Conservation (phyloP, 139 green algal genomes). For the Mychonastes homosphaera region DNA sequence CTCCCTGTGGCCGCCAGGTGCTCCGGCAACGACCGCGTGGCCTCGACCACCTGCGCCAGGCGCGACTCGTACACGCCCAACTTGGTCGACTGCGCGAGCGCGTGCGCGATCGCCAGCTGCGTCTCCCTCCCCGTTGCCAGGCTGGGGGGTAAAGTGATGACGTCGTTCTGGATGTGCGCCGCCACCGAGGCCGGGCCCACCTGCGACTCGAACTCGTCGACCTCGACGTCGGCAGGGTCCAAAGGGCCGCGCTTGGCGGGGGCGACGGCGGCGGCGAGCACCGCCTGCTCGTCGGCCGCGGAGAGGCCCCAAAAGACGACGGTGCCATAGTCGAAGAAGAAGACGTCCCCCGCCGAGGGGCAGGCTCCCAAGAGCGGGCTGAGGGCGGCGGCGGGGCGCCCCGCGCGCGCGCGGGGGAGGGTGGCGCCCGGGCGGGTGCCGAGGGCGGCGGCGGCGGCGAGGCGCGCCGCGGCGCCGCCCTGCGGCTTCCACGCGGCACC, state of each 20-base stretch:
- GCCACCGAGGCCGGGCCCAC: too few relatives aligned
- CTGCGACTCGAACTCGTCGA: constrained; percentile 15
- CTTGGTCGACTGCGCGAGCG: constrained; percentile 47
- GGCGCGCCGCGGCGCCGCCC: too few relatives aligned
- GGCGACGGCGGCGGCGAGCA: constrained; percentile 16
- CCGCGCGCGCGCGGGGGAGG: too few relatives aligned
- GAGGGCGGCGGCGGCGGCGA: too few relatives aligned
- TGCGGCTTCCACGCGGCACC: too few relatives aligned
- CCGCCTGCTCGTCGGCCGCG: constrained; percentile 14
- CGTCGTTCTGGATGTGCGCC: constrained; percentile 61
- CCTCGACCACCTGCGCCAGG: constrained; percentile 25
- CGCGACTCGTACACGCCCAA: constrained; percentile 58
- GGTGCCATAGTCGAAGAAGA: constrained; percentile 29
- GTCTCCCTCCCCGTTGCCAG: neutral
- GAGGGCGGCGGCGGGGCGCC: too few relatives aligned
- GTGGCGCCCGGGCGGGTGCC: too few relatives aligned
- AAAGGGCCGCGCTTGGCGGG: too few relatives aligned
- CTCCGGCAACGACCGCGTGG: constrained; percentile 17
- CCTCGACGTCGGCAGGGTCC: constrained; percentile 10
- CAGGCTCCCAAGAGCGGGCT: too few relatives aligned
- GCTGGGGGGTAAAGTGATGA: constrained; percentile 37
- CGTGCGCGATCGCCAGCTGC: constrained; percentile 25
- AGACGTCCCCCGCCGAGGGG: constrained; percentile 21
- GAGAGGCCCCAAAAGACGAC: constrained; percentile 26
- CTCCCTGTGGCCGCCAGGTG: constrained; percentile 47